Evolutionary conservation across 441 rosid species (phyloP).

Genomic region (Populus hybrid): DNA sequence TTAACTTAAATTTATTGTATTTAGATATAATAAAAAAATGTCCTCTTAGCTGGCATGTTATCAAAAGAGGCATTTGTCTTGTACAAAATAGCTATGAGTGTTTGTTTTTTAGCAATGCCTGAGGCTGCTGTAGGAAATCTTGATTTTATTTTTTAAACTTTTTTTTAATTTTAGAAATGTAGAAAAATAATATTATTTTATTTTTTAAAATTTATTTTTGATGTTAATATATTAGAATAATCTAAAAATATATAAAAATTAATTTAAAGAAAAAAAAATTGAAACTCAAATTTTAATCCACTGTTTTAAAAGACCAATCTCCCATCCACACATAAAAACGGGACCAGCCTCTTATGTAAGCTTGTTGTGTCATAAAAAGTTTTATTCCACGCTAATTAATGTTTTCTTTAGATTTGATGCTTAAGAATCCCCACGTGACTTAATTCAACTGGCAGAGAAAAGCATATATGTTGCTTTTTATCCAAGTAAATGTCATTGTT

Average conservation of each 20-base stretch:
- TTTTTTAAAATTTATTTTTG: no score
- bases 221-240: no score
- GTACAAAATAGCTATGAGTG: background rate
- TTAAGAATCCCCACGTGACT: background rate
- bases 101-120: no score
- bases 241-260: no score
- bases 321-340: background rate
- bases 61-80: background rate
- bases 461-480: background rate
- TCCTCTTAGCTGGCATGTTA: background rate
- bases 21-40: no score
- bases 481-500: no score
- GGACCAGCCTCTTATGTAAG: background rate
- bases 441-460: background rate
- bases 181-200: no score
- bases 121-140: no score
- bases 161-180: no score
- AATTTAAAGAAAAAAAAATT: no score
- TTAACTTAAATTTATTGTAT: background rate
- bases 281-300: background rate
- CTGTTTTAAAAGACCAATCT: background rate
- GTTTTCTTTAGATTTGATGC: background rate
- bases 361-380: background rate
- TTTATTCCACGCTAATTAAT: background rate
- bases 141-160: no score